phyloP scores from a whole-genome alignment of 2,329 filamentous ascomycete species.

The Phyllosticta citrichinensis region DNA sequence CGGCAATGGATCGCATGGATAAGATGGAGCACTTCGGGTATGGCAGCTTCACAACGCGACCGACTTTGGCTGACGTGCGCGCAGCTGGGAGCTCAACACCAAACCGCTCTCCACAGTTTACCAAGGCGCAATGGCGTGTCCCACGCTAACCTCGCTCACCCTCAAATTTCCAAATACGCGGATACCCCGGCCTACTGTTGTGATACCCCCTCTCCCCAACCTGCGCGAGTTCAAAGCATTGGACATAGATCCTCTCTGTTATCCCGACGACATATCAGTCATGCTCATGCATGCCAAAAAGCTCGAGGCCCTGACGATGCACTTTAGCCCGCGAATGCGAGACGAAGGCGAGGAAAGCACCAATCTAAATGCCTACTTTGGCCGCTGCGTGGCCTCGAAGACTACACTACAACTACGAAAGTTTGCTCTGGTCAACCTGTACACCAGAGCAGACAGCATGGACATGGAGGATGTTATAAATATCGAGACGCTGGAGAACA shows the following conservation, averaged over 20 bases:
- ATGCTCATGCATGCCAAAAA: conserved; percentile 45
- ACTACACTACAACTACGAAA: conserved; percentile 39
- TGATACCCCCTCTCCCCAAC: conserved; percentile 48
- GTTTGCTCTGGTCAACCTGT: conserved; percentile 48
- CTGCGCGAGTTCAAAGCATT: conserved; percentile 44
- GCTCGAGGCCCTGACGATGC: conserved; percentile 45
- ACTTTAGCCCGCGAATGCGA: conserved; percentile 54
- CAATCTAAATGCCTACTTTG: conserved; percentile 45
- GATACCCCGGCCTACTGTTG: conserved; percentile 45
- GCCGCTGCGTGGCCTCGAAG: conserved; percentile 40
- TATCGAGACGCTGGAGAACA: conserved; percentile 30
- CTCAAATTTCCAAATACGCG: conserved; percentile 47
- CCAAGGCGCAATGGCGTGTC: conserved; percentile 41
- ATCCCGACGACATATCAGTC: conserved; percentile 51
- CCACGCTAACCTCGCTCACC: conserved; percentile 43
- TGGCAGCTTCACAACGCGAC: conserved; percentile 13
- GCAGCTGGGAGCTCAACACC: conserved; percentile 50
- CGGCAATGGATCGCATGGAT: conserved; percentile 49
- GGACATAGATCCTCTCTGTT: conserved; percentile 54
- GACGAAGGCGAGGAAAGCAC: conserved; percentile 48
- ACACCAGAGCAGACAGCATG: conserved; percentile 41
- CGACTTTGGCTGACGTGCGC: conserved; percentile 13
- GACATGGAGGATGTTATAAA: conserved; percentile 39
- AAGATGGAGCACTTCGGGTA: conserved; percentile 44
- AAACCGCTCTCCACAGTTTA: conserved; percentile 52